A percentile compares a stretch with the other conserved stretches of the same genome.
These are phyloP conservation scores for Solidago caesia DNA, from an alignment of 129 eudicot genomes.

Conservation along the genomic window DNA sequence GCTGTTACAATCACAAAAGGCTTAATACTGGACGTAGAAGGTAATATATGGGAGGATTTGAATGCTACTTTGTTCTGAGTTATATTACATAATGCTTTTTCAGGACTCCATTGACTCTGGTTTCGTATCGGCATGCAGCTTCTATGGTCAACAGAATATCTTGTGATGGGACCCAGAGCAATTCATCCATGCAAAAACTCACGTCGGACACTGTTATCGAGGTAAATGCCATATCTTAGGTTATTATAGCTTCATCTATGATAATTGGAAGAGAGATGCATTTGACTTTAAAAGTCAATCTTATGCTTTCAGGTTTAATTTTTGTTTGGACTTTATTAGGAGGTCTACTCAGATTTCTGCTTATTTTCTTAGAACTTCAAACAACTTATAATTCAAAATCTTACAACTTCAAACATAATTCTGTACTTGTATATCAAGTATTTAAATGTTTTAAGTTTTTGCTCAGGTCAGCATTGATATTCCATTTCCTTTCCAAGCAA, in stretches of 20 bases:
- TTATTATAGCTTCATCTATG: neutral
- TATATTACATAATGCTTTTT: conserved; percentile 57
- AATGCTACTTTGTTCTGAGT: conserved; percentile 48
- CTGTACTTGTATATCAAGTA: neutral
- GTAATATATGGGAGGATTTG: conserved; percentile 20
- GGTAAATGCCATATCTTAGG: conserved; percentile 36
- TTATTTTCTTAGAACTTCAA: no score
- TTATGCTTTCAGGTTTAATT: neutral
- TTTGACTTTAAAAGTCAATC: neutral
- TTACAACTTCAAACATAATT: neutral
- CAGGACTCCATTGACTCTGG: conserved; percentile 95
- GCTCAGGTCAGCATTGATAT: conserved; percentile 85
- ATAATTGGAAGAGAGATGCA: neutral
- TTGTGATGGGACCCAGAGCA: conserved; percentile 47
- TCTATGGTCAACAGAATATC: conserved; percentile 89
- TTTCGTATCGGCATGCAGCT: conserved; percentile 99
- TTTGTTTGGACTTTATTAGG: neutral
- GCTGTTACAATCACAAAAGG: no score
- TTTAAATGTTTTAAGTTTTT: conserved; percentile 4
- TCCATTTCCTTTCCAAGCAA: conserved; percentile 87
- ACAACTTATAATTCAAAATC: neutral
- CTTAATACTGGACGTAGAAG: conserved; percentile 9
- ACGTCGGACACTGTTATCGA: conserved; percentile 86
- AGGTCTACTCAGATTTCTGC: no score
- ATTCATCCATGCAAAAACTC: conserved; percentile 60